Evolutionary conservation across 805 yeast genomes (phyloP).

Genomic region (Kuraishia hungarica): DNA sequence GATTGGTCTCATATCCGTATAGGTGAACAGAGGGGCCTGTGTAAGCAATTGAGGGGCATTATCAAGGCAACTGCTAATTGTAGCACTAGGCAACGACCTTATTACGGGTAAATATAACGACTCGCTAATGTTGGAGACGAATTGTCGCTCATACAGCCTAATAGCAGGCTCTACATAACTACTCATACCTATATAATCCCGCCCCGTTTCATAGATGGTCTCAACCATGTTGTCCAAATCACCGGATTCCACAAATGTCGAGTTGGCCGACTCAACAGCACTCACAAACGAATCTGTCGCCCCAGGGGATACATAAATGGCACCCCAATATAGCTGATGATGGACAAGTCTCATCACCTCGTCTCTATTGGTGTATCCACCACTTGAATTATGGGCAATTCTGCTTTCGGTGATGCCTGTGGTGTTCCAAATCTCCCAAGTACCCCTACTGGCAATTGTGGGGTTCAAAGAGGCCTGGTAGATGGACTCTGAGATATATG

Average conservation of each 20-base stretch:
- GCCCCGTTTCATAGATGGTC: slow-evolving; percentile 49
- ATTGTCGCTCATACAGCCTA: slow-evolving; percentile 22
- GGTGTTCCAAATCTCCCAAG: slow-evolving; percentile 22
- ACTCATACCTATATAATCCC: slow-evolving; percentile 42
- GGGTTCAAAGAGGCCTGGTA: slow-evolving; percentile 4
- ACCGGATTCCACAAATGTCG: slow-evolving; percentile 15
- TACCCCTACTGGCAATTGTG: slow-evolving; percentile 14
- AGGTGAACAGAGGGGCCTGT: slow-evolving; percentile 13
- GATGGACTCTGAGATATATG: slow-evolving; percentile 17
- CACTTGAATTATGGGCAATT: not conserved
- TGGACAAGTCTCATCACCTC: slow-evolving; percentile 29
- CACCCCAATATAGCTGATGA: slow-evolving; percentile 53
- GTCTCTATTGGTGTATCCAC: not conserved
- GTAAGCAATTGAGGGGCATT: slow-evolving; percentile 2
- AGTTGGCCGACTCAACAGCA: not conserved
- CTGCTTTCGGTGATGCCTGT: slow-evolving; percentile 15
- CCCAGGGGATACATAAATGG: slow-evolving; percentile 41
- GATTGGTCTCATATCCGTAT: slow-evolving; percentile 44
- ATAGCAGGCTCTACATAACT: slow-evolving; percentile 33
- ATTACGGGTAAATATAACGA: not conserved
- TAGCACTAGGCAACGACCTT: not conserved
- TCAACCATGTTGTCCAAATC: slow-evolving; percentile 24
- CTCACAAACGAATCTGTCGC: slow-evolving; percentile 30
- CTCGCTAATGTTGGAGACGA: slow-evolving; percentile 5
- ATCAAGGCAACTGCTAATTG: not conserved